Conservation (phyloP, 257 asterid species). For the Coffea canephora region DNA sequence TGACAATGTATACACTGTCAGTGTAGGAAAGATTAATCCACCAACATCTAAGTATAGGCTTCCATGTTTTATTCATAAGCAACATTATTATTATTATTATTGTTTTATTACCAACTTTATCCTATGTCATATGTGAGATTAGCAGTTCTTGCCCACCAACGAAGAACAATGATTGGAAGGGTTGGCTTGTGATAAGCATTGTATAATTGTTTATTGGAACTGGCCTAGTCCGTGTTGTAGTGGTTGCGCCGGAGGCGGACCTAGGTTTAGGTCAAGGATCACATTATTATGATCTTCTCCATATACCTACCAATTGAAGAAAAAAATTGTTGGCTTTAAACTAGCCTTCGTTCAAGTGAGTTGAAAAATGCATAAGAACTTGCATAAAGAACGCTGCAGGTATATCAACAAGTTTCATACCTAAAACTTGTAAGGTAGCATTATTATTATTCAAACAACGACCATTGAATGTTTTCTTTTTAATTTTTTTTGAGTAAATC, state of each 20-base stretch:
- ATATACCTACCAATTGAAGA: slow-evolving; percentile 45
- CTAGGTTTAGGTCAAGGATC: slow-evolving; percentile 19
- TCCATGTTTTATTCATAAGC: not conserved
- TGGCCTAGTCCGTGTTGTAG: slow-evolving; percentile 27
- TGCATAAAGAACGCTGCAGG: not conserved
- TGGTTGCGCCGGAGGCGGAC: slow-evolving; percentile 25
- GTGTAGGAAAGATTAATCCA: too few relatives aligned
- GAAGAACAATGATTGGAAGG: slow-evolving; percentile 27
- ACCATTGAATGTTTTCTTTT: too few relatives aligned
- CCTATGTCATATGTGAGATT: not conserved
- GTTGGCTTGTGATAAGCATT: slow-evolving; percentile 14
- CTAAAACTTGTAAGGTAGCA: not conserved
- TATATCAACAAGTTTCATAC: not conserved
- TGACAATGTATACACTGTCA: too few relatives aligned
- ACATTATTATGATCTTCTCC: slow-evolving; percentile 6
- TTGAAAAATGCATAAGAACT: not conserved
- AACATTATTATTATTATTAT: not conserved
- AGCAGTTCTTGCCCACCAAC: not conserved
- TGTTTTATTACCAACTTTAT: not conserved
- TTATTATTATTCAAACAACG: not conserved
- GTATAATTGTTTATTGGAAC: slow-evolving; percentile 11
- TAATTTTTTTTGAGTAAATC: too few relatives aligned
- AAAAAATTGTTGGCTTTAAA: not conserved
- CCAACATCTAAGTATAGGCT: too few relatives aligned
- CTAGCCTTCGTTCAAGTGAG: not conserved